Base-by-base conservation (phyloP, 129 eudicot genomes). In the Heracleum sosnowskyi region DNA sequence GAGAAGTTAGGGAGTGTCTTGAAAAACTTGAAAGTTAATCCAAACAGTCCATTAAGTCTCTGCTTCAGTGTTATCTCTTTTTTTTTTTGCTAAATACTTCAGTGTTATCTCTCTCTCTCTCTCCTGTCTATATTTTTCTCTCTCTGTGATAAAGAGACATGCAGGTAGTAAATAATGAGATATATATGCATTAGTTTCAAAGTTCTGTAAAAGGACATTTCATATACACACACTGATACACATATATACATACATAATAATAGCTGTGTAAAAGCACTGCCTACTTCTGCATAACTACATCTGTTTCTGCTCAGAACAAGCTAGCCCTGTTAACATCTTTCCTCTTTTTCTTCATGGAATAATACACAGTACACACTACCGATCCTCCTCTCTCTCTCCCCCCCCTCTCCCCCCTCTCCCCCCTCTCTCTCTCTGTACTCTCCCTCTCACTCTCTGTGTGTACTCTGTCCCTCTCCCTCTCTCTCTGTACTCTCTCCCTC, bases 211-310 rank as follows among this genome's bases (percentile, higher is more conserved):
- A 66, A 66, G 72, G 72, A 66, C 72, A 31, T 20, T 16, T 64
- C 36, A 63, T 12, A 63, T 24, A 55, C 64, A 53, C 7, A n/a
- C 64, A 57, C 11, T n/a, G n/a, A 3, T 17, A 49, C 4, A 18
- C 8, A 49, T 49, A 55, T 2, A 55, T 24, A 22, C 4, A 7
- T 55, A n/a, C 64, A 66, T 31, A 66, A 66, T 33, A 28, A 66
- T 66, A 66, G 72, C 72, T 66, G 72, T 66, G 72, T 66, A 66
- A 66, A 66, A 66, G 72, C 72, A 66, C 72, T 28, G 71, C 66
- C 71, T 64, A 64, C 71, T 64, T 3, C 71, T 64, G 72, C 40
- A 66, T 15, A 66, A 33, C 72, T 66, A 66, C 72, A 28, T 66
- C 72, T 66, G 72, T 33, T 66, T 66, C 8, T 66, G 72, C 72